phyloP scores from a whole-genome alignment of 169 alveolate genomes.

The Babesia ovis region DNA sequence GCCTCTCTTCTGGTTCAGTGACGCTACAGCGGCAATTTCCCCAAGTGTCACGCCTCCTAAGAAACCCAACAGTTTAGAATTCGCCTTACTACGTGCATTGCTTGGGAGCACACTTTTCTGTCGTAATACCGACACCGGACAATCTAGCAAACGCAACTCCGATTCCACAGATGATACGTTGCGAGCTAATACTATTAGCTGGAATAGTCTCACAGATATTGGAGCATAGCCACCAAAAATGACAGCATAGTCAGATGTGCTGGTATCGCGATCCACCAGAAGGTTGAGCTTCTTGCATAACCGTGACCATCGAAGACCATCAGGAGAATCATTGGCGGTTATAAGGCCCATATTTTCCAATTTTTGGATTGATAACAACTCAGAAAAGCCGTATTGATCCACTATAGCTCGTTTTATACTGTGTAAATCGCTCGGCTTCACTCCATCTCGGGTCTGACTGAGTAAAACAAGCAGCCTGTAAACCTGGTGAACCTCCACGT shows the following conservation, averaged over 20 bases:
- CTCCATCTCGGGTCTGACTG: slow-evolving; percentile 67
- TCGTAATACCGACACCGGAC: slow-evolving; percentile 34
- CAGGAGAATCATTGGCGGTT: slow-evolving; percentile 26
- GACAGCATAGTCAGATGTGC: slow-evolving; percentile 60
- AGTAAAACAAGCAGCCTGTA: slow-evolving; percentile 65
- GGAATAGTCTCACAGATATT: slow-evolving; percentile 66
- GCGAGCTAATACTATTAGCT: slow-evolving; percentile 48
- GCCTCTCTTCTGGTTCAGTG: slow-evolving; percentile 37
- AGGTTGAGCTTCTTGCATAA: slow-evolving; percentile 70
- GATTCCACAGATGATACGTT: slow-evolving; percentile 20
- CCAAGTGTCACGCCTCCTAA: slow-evolving; percentile 77
- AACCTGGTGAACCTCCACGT: slow-evolving; percentile 57
- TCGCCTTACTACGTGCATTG: background rate
- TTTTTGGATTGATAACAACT: slow-evolving; percentile 56
- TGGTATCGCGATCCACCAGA: slow-evolving; percentile 64
- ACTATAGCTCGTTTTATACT: slow-evolving; percentile 70
- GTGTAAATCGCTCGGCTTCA: slow-evolving; percentile 55
- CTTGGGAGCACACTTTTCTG: slow-evolving; percentile 26
- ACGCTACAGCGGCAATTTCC: slow-evolving; percentile 69
- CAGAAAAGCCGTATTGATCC: slow-evolving; percentile 71
- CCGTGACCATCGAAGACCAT: slow-evolving; percentile 60
- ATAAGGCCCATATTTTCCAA: slow-evolving; percentile 40
- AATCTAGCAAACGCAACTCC: slow-evolving; percentile 39
- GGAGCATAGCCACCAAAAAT: slow-evolving; percentile 81
- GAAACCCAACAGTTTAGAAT: slow-evolving; percentile 51